Evolutionary conservation across 495 filamentous ascomycete species (phyloP).

Genomic region (Apiosordaria backusii): DNA sequence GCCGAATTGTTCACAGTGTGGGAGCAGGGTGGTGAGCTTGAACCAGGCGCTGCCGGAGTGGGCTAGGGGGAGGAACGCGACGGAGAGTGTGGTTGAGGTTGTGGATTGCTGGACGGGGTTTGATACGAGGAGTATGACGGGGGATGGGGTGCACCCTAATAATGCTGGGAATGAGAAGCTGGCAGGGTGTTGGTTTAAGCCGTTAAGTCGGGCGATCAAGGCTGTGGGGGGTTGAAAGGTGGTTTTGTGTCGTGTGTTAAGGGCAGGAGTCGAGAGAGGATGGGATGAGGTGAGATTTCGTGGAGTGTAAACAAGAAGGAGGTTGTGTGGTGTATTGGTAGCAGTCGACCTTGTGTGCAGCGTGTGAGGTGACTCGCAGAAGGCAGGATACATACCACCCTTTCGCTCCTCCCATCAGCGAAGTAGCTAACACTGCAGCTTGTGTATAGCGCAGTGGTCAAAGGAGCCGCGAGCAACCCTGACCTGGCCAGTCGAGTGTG

Average conservation of each 20-base stretch:
- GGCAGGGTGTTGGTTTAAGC: conserved; percentile 36
- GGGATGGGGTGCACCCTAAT: conserved; percentile 48
- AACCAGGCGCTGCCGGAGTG: conserved; percentile 41
- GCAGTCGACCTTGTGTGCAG: too few relatives aligned
- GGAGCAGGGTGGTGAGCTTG: conserved; percentile 29
- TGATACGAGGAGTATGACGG: conserved; percentile 29
- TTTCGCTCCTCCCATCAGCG: background rate
- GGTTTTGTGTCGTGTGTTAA: too few relatives aligned
- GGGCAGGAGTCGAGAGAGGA: too few relatives aligned
- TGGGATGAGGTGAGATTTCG: background rate
- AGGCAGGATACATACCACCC: background rate
- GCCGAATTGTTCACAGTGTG: conserved; percentile 30
- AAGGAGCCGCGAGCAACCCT: background rate
- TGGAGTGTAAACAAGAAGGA: too few relatives aligned
- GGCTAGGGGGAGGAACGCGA: conserved; percentile 35
- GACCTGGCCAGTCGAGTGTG: background rate
- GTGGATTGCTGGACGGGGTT: conserved; percentile 48
- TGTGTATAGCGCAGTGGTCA: background rate
- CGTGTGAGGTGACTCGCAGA: too few relatives aligned
- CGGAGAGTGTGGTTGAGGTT: conserved; percentile 38
- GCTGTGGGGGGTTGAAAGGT: background rate
- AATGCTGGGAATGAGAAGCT: conserved; percentile 38
- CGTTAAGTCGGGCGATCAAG: conserved; percentile 15
- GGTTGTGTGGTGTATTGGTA: too few relatives aligned
- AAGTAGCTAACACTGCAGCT: background rate